Base-by-base conservation (phyloP, 2,329 filamentous ascomycete genomes). In the Colletotrichum tamarilloi region DNA sequence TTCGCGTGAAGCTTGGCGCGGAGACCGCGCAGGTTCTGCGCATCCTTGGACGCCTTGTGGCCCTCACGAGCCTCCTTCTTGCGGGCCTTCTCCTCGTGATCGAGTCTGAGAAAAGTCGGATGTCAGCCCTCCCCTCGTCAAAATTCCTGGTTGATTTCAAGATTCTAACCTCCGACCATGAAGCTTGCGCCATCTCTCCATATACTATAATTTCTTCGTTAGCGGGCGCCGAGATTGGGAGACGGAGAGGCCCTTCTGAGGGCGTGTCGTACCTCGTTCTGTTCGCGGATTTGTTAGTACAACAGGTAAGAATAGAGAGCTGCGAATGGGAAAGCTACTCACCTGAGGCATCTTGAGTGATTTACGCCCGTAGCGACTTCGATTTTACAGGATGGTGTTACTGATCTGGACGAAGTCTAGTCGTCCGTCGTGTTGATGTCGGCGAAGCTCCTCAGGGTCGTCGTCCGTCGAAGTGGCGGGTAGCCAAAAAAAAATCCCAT, bases 1-100 rank as follows among this genome's bases (percentile, higher is more conserved):
- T 98, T 92, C 84, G 96, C 93, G 87, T 97, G 92, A 80, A 97
- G 87, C 89, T 99, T 99, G 78, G 97, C 97, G 75, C 95, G 90
- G 78, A 98, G 91, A 76, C 97, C 97, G 75, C 94, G 93, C 80
- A 98, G 89, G 84, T 97, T 98, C 88, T 98, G 96, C 28, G 97
- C 95, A 86, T 98, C 93, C 81, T 97, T 90, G 63, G 94, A 97
- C 69, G 91, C 91, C 85, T 95, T 92, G 88, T 99, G 96, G 73
- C 91, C 93, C 86, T 97, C 94, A 86, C 97, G 93, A 74, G 97
- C 97, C 75, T 91, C 87, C 78, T 92, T 91, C 89, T 99, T 99
- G 80, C 97, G 94, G 73, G 88, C 87, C 77, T 95, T 92, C 86
- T 99, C 97, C 80, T 98, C 95, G 83, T 96, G 90, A 82, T 97